phyloP scores from a whole-genome alignment of 768 basidiomycete species.

The Lanmaoa rubissima region DNA sequence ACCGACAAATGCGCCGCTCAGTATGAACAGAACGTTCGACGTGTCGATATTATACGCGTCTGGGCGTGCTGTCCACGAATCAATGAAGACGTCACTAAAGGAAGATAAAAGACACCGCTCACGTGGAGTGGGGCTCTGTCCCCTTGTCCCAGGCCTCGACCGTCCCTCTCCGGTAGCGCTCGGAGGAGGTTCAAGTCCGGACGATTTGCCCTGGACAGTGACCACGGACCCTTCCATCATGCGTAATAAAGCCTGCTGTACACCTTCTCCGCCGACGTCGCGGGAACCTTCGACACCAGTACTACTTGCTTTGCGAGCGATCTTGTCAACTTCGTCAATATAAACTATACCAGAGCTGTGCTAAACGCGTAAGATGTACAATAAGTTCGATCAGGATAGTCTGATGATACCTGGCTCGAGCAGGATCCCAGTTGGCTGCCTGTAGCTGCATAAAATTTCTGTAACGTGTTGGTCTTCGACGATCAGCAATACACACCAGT shows the following conservation, averaged over 20 bases:
- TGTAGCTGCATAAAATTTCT: conserved; percentile 56
- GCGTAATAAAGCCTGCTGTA: conserved; percentile 87
- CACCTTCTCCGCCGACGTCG: conserved; percentile 95
- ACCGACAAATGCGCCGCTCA: conserved; percentile 95
- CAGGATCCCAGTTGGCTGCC: conserved; percentile 86
- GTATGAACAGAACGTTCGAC: conserved; percentile 88
- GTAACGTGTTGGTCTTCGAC: neutral
- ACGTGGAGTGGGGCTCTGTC: conserved; percentile 36
- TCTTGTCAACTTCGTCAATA: conserved; percentile 96
- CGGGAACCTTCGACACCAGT: conserved; percentile 66
- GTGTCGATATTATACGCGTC: conserved; percentile 82
- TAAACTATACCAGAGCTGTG: conserved; percentile 88
- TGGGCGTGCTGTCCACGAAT: conserved; percentile 45
- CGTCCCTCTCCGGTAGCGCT: conserved; percentile 45
- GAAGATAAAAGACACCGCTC: conserved; percentile 1
- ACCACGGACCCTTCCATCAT: conserved; percentile 93
- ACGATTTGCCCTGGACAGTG: conserved; percentile 74
- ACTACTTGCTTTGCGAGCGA: conserved; percentile 59
- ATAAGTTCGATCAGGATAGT: neutral
- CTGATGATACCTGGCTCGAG: conserved; percentile 68
- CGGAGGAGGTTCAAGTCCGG: conserved; percentile 45
- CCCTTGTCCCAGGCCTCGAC: conserved; percentile 49
- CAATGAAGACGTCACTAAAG: neutral
- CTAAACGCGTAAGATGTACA: conserved; percentile 7
- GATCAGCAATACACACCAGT: conserved; percentile 46